Evolutionary conservation across 164 flowering plant genomes (phyloP).

Genomic region (Umbilicus rupestris): DNA sequence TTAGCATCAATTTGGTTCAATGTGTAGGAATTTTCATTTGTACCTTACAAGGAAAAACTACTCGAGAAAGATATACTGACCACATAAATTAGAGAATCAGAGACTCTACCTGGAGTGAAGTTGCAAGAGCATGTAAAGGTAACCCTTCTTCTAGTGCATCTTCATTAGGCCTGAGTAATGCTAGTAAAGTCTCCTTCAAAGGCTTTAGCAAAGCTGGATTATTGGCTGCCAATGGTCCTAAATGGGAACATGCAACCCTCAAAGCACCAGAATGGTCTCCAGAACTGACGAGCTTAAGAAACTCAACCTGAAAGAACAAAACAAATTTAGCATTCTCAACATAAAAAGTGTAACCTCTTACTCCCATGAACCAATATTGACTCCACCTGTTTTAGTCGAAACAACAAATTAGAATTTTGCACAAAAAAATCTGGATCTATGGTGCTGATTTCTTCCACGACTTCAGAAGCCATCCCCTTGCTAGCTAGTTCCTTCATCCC

Average conservation of each 20-base stretch:
- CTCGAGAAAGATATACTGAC: neutral
- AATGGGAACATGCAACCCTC: constrained; percentile 65
- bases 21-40: neutral
- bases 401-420: constrained; percentile 61
- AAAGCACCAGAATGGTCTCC: constrained; percentile 76
- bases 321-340: constrained; percentile 8
- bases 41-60: neutral
- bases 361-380: neutral
- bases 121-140: constrained; percentile 71
- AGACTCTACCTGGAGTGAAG: constrained; percentile 73
- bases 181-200: constrained; percentile 82
- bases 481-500: constrained; percentile 68
- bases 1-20: too few species aligned
- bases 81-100: neutral
- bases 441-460: constrained; percentile 72
- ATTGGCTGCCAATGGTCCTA: constrained; percentile 82
- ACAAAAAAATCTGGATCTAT: constrained; percentile 66
- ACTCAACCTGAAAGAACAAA: constrained; percentile 67
- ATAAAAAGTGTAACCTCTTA: neutral
- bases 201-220: constrained; percentile 70
- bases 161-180: constrained; percentile 60
- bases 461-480: constrained; percentile 85
- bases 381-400: constrained; percentile 87
- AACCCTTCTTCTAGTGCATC: constrained; percentile 42
- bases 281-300: constrained; percentile 67